Evolutionary conservation across 2,329 filamentous ascomycete species (phyloP).

Genomic region (Sphaceloma murrayae): DNA sequence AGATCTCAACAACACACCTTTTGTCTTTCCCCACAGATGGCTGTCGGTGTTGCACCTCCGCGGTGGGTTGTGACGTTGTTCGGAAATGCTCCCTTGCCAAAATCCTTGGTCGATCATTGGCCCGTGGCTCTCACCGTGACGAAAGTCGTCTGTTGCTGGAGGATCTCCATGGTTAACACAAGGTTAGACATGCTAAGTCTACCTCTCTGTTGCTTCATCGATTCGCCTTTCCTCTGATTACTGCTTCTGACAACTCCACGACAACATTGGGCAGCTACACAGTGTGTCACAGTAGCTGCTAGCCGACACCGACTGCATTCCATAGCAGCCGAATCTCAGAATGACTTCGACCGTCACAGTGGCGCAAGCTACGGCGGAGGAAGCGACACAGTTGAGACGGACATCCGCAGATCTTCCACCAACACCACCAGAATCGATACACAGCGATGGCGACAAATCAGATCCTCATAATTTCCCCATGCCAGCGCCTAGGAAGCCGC

Average conservation of each 20-base stretch:
- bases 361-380: slow-evolving; percentile 20
- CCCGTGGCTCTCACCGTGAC: background rate
- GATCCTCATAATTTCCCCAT: slow-evolving; percentile 47
- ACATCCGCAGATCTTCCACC: slow-evolving; percentile 26
- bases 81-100: slow-evolving; percentile 12
- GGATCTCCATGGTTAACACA: background rate
- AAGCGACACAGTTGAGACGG: slow-evolving; percentile 21
- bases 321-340: too few species aligned
- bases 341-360: slow-evolving; percentile 17
- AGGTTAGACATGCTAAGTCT: slow-evolving; percentile 12
- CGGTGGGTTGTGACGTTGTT: slow-evolving; percentile 7
- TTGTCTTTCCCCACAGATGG: background rate
- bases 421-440: slow-evolving; percentile 31
- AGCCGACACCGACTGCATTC: too few species aligned
- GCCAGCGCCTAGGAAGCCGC: slow-evolving; percentile 52
- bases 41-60: slow-evolving; percentile 13
- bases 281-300: too few species aligned
- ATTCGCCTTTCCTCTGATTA: too few species aligned
- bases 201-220: too few species aligned
- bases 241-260: too few species aligned
- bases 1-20: slow-evolving; percentile 5
- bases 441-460: slow-evolving; percentile 25
- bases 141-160: background rate
- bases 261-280: too few species aligned
- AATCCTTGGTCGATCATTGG: background rate